phyloP scores from a whole-genome alignment of 306 rosid genomes.

The Acacia crassicarpa region DNA sequence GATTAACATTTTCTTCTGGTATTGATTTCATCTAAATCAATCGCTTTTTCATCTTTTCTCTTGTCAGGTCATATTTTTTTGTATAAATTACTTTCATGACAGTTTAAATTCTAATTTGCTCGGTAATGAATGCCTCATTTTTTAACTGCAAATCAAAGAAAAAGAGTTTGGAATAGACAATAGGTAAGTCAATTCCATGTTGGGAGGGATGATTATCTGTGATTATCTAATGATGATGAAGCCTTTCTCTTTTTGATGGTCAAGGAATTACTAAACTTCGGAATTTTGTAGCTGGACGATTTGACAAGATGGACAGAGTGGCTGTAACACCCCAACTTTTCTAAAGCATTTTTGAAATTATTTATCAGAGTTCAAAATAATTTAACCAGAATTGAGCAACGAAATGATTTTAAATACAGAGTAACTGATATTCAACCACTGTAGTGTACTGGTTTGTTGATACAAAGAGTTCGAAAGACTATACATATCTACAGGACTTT shows the following conservation, averaged over 20 bases:
- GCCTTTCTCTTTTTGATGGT: conserved; percentile 27
- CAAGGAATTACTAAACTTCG: conserved; percentile 29
- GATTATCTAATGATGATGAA: conserved; percentile 3
- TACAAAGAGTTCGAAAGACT: no score
- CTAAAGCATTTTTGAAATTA: no score
- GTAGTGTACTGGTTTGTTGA: no score
- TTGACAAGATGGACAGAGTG: conserved; percentile 77
- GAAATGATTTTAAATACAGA: no score
- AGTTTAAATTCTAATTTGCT: conserved; percentile 20
- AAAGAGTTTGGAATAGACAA: neutral
- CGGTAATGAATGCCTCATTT: neutral
- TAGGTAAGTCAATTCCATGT: neutral
- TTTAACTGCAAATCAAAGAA: conserved; percentile 20
- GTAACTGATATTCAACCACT: no score
- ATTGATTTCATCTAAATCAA: neutral
- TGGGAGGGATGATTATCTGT: neutral
- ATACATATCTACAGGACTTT: no score
- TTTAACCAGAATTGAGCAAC: no score
- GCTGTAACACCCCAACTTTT: no score
- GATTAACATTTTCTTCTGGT: conserved; percentile 2
- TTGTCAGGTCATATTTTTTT: neutral
- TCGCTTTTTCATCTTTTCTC: neutral
- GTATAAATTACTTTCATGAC: conserved; percentile 9
- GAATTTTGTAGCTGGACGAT: conserved; percentile 45
- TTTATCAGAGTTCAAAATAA: no score